A percentile compares a stretch with the other conserved stretches of the same genome.
Evolutionary conservation across 2,329 filamentous ascomycete species (phyloP).

Genomic region (Sclerotinia subarctica): DNA sequence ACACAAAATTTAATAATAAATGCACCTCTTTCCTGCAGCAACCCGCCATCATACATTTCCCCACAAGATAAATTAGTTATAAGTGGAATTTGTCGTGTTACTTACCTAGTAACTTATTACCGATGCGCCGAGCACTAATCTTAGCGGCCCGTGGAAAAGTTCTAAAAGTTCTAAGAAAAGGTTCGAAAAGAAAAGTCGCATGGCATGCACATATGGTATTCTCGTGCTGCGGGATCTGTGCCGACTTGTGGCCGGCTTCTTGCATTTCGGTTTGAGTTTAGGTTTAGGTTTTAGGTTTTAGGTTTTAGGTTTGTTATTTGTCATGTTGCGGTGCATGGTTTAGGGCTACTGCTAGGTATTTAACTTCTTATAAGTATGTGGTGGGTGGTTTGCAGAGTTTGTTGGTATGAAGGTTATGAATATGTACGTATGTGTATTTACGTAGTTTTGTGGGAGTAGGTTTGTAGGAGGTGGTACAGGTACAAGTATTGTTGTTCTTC

Average conservation of each 20-base stretch:
- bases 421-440: neutral
- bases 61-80: neutral
- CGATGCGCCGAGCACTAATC: neutral
- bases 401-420: neutral
- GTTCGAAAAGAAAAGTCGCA: slow-evolving; percentile 2
- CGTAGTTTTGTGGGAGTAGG: neutral
- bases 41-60: slow-evolving; percentile 9
- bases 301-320: neutral
- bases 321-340: neutral
- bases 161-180: neutral
- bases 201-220: neutral
- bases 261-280: neutral
- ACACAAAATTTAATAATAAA: neutral
- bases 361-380: no score
- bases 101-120: no score
- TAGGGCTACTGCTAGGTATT: neutral
- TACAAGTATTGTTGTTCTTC: neutral
- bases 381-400: neutral
- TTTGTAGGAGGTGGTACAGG: neutral
- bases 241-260: neutral
- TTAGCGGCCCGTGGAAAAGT: no score
- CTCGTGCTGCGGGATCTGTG: slow-evolving; percentile 8
- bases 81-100: neutral
- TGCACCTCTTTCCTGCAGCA: neutral
- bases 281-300: neutral